phyloP scores from a whole-genome alignment of 768 basidiomycete species.

The Astraeus odoratus region DNA sequence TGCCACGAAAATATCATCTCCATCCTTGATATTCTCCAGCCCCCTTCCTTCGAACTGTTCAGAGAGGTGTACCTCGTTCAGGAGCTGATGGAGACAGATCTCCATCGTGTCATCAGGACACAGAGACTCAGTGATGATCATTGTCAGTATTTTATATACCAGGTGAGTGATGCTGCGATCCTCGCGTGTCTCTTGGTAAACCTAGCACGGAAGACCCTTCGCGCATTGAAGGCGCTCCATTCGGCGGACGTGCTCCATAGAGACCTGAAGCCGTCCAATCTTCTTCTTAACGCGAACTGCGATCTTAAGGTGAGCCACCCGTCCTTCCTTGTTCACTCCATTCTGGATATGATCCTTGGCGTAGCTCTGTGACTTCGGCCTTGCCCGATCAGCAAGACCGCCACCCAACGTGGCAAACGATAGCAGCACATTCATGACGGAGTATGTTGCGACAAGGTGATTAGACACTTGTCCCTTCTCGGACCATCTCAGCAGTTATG shows the following conservation, averaged over 20 bases:
- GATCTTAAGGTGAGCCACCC: conserved; percentile 73
- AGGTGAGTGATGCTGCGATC: conserved; percentile 39
- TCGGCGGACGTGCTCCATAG: conserved; percentile 93
- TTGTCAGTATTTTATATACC: conserved; percentile 96
- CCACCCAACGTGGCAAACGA: conserved; percentile 69
- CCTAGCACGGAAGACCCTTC: conserved; percentile 51
- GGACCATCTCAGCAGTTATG: neutral
- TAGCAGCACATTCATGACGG: conserved; percentile 78
- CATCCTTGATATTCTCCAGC: conserved; percentile 89
- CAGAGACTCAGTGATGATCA: conserved; percentile 94
- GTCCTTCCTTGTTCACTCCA: conserved; percentile 1
- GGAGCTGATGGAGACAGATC: conserved; percentile 87
- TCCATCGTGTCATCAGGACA: conserved; percentile 94
- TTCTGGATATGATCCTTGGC: conserved; percentile 1
- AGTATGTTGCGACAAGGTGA: conserved; percentile 95
- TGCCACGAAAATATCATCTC: conserved; percentile 88
- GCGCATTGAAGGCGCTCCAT: conserved; percentile 92
- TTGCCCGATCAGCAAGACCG: conserved; percentile 72
- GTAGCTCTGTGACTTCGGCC: conserved; percentile 81
- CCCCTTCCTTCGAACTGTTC: conserved; percentile 68
- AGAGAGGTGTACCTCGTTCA: conserved; percentile 75
- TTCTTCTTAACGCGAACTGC: conserved; percentile 93
- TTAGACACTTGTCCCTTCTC: conserved; percentile 1
- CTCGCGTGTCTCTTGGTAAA: neutral
- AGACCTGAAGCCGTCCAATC: conserved; percentile 93